Conservation (phyloP, 495 filamentous ascomycete species). For the Penicillium lividum region DNA sequence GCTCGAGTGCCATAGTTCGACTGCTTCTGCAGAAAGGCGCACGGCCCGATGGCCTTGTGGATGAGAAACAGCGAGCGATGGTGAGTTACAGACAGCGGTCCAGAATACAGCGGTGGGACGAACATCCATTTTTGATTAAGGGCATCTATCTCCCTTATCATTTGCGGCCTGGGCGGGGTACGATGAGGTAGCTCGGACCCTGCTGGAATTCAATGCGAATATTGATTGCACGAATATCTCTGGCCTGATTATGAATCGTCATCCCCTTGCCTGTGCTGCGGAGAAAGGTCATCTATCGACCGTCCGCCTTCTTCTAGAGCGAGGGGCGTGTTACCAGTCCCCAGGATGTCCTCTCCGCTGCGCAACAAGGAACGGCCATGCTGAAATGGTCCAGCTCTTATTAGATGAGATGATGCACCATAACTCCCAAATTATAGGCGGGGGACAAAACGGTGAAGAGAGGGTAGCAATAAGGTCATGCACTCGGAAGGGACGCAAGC, state of each 20-base stretch:
- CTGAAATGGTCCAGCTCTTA: neutral
- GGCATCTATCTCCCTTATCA: neutral
- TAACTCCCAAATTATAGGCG: neutral
- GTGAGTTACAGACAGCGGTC: neutral
- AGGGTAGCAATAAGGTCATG: neutral
- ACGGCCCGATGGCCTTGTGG: slow-evolving; percentile 2
- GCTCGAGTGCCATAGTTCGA: slow-evolving; percentile 1
- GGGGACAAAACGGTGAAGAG: neutral
- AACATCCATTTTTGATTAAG: neutral
- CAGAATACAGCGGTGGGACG: neutral
- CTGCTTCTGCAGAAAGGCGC: slow-evolving; percentile 3
- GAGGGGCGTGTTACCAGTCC: neutral
- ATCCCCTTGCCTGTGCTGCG: neutral
- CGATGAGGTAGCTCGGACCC: neutral
- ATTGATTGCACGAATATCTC: slow-evolving; percentile 7
- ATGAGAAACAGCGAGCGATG: neutral
- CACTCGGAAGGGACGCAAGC: neutral
- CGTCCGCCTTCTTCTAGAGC: slow-evolving; percentile 1
- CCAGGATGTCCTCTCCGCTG: neutral
- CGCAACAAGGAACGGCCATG: slow-evolving; percentile 2
- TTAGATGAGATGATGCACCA: slow-evolving; percentile 10
- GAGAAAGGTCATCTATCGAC: slow-evolving; percentile 6
- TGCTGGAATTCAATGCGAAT: slow-evolving; percentile 4
- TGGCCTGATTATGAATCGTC: neutral
- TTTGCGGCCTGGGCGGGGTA: neutral